Percentiles rank a stretch among this genome's conserved stretches.
phyloP scores from a whole-genome alignment of 208 protist genomes.

The Wallacemonas sp. region DNA sequence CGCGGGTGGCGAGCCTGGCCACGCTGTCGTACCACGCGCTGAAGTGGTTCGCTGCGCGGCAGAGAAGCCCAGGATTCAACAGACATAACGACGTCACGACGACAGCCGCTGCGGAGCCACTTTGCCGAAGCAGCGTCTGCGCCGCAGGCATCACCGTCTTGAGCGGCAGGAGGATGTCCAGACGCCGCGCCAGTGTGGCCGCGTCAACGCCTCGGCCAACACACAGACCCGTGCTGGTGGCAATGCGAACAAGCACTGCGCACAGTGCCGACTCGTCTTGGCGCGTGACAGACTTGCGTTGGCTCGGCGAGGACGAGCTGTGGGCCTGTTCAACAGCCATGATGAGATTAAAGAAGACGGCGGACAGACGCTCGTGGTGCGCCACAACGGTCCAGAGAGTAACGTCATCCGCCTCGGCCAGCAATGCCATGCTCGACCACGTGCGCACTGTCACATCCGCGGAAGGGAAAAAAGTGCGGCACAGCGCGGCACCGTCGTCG shows the following conservation, averaged over 20 bases:
- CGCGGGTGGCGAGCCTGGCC: conserved; percentile 54
- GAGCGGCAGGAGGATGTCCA: conserved; percentile 56
- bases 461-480: conserved; percentile 62
- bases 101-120: conserved; percentile 50
- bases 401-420: conserved; percentile 68
- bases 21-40: conserved; percentile 59
- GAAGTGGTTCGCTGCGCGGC: conserved; percentile 39
- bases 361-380: conserved; percentile 49
- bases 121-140: conserved; percentile 59
- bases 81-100: conserved; percentile 62
- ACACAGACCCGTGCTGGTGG: conserved; percentile 45
- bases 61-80: conserved; percentile 62
- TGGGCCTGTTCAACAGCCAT: conserved; percentile 63
- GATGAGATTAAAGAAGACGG: conserved; percentile 48
- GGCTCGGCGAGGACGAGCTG: conserved; percentile 51
- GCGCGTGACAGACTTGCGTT: conserved; percentile 32
- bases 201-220: conserved; percentile 35
- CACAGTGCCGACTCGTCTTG: conserved; percentile 47
- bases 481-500: conserved; percentile 57
- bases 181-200: conserved; percentile 30
- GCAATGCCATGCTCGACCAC: conserved; percentile 54
- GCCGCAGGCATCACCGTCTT: conserved; percentile 43
- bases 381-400: conserved; percentile 84
- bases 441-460: conserved; percentile 63
- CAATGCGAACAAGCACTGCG: conserved; percentile 57